phyloP scores from a whole-genome alignment of 305 asterid species.

The Solanum hybrid region DNA sequence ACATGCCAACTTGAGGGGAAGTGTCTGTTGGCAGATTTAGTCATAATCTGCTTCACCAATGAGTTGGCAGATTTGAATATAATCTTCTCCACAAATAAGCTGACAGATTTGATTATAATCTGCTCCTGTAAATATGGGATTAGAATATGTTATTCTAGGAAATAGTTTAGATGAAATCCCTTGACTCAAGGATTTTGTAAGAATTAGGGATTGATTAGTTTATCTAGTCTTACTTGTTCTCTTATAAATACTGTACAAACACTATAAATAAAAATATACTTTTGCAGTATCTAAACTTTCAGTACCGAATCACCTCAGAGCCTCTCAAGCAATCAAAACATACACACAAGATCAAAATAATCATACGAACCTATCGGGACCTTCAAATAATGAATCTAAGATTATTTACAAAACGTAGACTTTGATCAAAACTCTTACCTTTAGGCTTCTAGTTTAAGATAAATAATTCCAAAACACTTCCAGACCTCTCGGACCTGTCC shows the following conservation, averaged over 20 bases:
- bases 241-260: not conserved
- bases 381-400: not conserved
- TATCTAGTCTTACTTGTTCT: not conserved
- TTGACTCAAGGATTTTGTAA: not conserved
- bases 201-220: not conserved
- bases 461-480: not conserved
- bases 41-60: not conserved
- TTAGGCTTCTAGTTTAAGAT: not conserved
- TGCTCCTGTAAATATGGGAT: not conserved
- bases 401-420: not conserved
- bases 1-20: not conserved
- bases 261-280: not conserved
- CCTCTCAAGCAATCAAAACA: not conserved
- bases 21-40: not conserved
- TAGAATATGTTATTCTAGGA: not conserved
- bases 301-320: not conserved
- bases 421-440: not conserved
- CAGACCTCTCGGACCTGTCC: not conserved
- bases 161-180: not conserved
- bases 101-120: not conserved
- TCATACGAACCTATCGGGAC: not conserved
- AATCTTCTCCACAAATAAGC: not conserved
- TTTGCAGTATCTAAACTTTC: not conserved
- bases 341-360: not conserved
- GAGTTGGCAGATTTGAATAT: not conserved